Evolutionary conservation across 148 eudicot genomes (phyloP).

Genomic region (Cornus kousa): DNA sequence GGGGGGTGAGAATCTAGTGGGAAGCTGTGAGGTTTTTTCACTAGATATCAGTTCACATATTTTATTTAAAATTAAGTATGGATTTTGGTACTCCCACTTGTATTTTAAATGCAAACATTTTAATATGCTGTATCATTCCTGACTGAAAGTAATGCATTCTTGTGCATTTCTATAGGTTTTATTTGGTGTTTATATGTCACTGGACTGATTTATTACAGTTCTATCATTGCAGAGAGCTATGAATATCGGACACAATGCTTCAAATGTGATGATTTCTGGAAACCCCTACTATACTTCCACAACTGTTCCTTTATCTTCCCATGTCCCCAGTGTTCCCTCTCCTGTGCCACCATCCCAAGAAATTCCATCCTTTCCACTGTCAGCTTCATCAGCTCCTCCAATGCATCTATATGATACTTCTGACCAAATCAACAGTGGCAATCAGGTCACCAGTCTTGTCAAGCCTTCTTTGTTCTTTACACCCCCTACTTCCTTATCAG

Average conservation of each 20-base stretch:
- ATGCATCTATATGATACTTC: conserved; percentile 35
- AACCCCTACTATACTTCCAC: conserved; percentile 37
- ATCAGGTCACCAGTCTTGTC: conserved; percentile 47
- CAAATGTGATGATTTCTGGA: conserved; percentile 33
- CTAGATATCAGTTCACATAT: not conserved
- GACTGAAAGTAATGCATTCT: not conserved
- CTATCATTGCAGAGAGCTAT: conserved; percentile 49
- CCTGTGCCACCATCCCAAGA: conserved; percentile 32
- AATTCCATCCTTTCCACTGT: conserved; percentile 32
- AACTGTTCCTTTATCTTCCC: conserved; percentile 30
- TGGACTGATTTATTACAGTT: conserved; percentile 3
- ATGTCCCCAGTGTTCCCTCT: conserved; percentile 37
- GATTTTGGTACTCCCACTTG: not conserved
- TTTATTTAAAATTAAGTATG: not conserved
- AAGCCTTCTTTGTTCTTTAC: conserved; percentile 61
- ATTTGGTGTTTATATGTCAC: not conserved
- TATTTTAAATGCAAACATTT: not conserved
- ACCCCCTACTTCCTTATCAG: conserved; percentile 52
- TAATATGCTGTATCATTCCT: not conserved
- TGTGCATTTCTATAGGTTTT: not conserved
- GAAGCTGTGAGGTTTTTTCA: not conserved
- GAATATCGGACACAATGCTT: conserved; percentile 43
- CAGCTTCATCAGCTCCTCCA: conserved; percentile 37
- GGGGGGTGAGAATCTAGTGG: not conserved
- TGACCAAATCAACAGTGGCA: conserved; percentile 39